Evolutionary conservation across 371 early-diverging fungal genomes (phyloP).

Genomic region (Fennellomyces sp.): DNA sequence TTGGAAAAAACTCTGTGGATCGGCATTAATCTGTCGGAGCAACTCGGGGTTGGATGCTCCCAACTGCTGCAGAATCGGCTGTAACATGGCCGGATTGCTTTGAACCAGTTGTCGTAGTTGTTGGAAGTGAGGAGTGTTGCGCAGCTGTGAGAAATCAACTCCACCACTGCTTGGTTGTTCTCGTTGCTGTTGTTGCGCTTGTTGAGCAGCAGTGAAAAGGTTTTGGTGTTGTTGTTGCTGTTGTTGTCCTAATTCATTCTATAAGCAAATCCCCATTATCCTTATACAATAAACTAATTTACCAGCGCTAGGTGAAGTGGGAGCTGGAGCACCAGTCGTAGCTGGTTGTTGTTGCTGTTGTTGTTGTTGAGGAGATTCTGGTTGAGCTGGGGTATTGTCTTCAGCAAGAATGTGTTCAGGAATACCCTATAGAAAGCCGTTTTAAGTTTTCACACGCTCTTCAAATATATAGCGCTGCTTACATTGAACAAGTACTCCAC

Average conservation of each 20-base stretch:
- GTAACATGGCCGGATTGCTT: conserved; percentile 85
- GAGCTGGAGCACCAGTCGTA: background rate
- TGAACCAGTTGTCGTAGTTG: conserved; percentile 88
- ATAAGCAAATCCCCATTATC: too few species aligned
- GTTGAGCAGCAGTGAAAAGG: conserved; percentile 63
- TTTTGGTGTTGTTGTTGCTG: too few species aligned
- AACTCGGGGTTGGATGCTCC: conserved; percentile 87
- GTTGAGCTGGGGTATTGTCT: conserved; percentile 2
- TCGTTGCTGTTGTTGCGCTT: conserved; percentile 39
- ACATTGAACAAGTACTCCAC: conserved; percentile 95
- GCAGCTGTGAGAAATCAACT: conserved; percentile 64
- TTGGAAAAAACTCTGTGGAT: conserved; percentile 84
- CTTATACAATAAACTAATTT: too few species aligned
- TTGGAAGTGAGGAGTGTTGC: conserved; percentile 88
- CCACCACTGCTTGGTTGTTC: conserved; percentile 27
- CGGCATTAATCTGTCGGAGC: conserved; percentile 72
- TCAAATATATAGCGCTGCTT: background rate
- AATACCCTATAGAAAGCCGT: conserved; percentile 43
- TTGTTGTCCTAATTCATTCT: too few species aligned
- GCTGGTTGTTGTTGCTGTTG: conserved; percentile 14
- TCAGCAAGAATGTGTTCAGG: conserved; percentile 39
- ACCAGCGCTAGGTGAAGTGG: background rate
- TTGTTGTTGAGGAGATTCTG: conserved; percentile 13
- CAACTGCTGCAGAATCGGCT: conserved; percentile 85
- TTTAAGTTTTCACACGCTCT: too few species aligned